phyloP scores from a whole-genome alignment of 2,329 filamentous ascomycete genomes.

The Cytospora schulzeri region DNA sequence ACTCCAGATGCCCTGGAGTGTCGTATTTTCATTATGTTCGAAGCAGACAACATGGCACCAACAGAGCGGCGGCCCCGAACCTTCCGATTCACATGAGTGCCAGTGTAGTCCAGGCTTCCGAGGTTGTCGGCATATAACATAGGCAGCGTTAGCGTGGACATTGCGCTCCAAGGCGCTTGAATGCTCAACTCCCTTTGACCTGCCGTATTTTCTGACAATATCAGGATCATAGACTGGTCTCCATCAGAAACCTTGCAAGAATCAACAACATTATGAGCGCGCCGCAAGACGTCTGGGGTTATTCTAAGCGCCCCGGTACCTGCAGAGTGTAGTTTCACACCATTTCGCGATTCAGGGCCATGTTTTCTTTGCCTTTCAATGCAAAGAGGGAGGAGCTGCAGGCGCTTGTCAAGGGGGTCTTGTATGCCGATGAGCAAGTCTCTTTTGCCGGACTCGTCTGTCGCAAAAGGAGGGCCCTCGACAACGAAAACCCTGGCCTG shows the following conservation, averaged over 20 bases:
- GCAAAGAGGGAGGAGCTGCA: slow-evolving; percentile 67
- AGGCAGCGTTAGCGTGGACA: slow-evolving; percentile 68
- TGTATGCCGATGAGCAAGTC: slow-evolving; percentile 70
- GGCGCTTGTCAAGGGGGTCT: slow-evolving; percentile 66
- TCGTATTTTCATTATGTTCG: slow-evolving; percentile 55
- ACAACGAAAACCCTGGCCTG: slow-evolving; percentile 70
- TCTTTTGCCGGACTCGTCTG: slow-evolving; percentile 54
- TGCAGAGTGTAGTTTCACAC: slow-evolving; percentile 31
- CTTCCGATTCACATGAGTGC: slow-evolving; percentile 56
- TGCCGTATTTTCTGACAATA: slow-evolving; percentile 66
- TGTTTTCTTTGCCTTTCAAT: slow-evolving; percentile 47
- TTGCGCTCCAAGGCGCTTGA: slow-evolving; percentile 74
- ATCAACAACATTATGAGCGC: slow-evolving; percentile 70
- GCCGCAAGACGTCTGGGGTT: slow-evolving; percentile 52
- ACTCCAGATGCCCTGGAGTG: slow-evolving; percentile 61
- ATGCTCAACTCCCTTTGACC: slow-evolving; percentile 69
- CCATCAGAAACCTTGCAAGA: slow-evolving; percentile 73
- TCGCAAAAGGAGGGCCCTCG: slow-evolving; percentile 57
- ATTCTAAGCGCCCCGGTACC: slow-evolving; percentile 42
- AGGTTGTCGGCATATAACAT: slow-evolving; percentile 61
- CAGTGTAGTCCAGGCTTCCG: slow-evolving; percentile 59
- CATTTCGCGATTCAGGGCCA: slow-evolving; percentile 33
- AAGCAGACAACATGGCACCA: slow-evolving; percentile 49
- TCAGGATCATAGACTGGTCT: slow-evolving; percentile 66
- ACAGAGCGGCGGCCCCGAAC: slow-evolving; percentile 47